These are phyloP conservation scores for Helotiales sp. DNA, from an alignment of 2,329 filamentous ascomycete genomes.

Conservation along the genomic window DNA sequence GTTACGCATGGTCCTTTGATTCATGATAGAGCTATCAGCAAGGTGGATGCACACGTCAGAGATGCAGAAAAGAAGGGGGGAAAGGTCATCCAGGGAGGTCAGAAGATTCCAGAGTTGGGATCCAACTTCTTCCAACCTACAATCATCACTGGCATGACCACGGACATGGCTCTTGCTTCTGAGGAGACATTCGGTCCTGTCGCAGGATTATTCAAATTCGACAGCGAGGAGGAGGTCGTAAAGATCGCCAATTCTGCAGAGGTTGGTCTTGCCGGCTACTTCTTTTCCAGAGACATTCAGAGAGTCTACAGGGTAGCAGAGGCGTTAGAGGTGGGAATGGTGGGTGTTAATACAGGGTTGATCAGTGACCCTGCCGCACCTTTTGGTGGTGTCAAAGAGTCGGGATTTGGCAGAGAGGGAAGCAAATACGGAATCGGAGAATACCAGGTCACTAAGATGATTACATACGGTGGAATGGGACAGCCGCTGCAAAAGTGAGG, in stretches of 20 bases:
- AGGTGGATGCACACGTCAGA: conserved; percentile 77
- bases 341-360: conserved; percentile 76
- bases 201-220: conserved; percentile 84
- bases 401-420: conserved; percentile 54
- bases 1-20: conserved; percentile 82
- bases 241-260: conserved; percentile 77
- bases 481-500: conserved; percentile 49
- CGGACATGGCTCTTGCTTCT: conserved; percentile 77
- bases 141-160: conserved; percentile 82
- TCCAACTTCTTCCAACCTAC: conserved; percentile 88
- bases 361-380: conserved; percentile 55
- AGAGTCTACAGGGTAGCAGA: conserved; percentile 64
- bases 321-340: conserved; percentile 80
- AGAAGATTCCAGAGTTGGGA: conserved; percentile 72
- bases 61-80: conserved; percentile 79
- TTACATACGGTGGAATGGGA: conserved; percentile 59
- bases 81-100: conserved; percentile 72
- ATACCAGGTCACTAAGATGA: conserved; percentile 52
- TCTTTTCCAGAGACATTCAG: conserved; percentile 71
- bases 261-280: conserved; percentile 91
- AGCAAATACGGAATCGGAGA: conserved; percentile 54
- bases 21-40: conserved; percentile 76
- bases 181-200: conserved; percentile 98
- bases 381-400: conserved; percentile 58
- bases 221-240: conserved; percentile 86